A percentile compares a stretch with the other conserved stretches of the same genome.
These are phyloP conservation scores for Obelidium mucronatum DNA, from an alignment of 192 early-diverging fungal genomes.

Conservation along the genomic window DNA sequence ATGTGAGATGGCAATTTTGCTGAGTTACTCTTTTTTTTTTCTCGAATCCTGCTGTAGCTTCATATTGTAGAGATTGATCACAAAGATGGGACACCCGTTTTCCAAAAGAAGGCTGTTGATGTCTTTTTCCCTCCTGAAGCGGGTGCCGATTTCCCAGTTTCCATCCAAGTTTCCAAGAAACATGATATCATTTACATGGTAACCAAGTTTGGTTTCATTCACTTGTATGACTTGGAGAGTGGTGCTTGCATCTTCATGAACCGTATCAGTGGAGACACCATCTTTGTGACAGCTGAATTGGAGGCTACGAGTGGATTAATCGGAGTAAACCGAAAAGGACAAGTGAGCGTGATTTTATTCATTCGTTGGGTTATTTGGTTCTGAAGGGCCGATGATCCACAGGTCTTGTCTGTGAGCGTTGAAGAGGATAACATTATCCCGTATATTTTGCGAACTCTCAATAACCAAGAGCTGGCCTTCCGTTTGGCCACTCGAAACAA, in stretches of 20 bases:
- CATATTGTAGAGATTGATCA: constrained; percentile 98
- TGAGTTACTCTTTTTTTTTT: not conserved
- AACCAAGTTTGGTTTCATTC: constrained; percentile 98
- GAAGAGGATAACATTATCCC: constrained; percentile 92
- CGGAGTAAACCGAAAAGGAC: constrained; percentile 95
- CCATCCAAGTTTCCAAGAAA: constrained; percentile 95
- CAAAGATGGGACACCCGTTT: constrained; percentile 87
- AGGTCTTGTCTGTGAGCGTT: constrained; percentile 93
- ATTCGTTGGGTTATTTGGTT: constrained; percentile 4
- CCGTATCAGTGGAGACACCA: constrained; percentile 96
- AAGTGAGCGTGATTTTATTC: constrained; percentile 60
- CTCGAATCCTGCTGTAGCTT: constrained; percentile 55
- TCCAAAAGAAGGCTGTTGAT: constrained; percentile 90
- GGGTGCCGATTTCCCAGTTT: constrained; percentile 92
- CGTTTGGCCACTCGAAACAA: constrained; percentile 87
- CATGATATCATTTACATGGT: constrained; percentile 95
- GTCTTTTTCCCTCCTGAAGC: constrained; percentile 98
- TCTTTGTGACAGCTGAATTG: constrained; percentile 95
- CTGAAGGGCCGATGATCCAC: constrained; percentile 24
- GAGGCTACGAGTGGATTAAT: constrained; percentile 87
- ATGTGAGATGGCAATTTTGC: too few relatives aligned
- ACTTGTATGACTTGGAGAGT: constrained; percentile 95
- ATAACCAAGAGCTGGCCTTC: constrained; percentile 90
- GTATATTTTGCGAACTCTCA: constrained; percentile 83
- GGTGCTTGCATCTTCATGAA: constrained; percentile 97